Evolutionary conservation across 148 eudicot species (phyloP).

Genomic region (Vaccinium corymbosum): DNA sequence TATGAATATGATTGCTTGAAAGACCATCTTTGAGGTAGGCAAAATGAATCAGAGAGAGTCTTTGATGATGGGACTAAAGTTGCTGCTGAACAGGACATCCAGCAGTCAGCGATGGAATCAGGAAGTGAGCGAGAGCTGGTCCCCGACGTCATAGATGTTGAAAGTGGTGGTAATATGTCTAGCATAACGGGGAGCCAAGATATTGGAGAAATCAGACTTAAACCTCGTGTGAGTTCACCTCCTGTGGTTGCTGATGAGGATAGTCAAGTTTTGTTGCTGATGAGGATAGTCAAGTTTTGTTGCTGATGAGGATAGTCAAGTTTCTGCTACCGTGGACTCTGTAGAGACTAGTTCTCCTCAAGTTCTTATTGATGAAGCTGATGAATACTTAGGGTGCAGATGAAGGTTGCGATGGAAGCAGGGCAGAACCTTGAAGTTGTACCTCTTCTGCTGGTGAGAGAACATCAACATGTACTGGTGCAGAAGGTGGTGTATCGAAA

Average conservation of each 20-base stretch:
- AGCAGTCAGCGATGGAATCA: conserved; percentile 34
- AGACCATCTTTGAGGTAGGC: conserved; percentile 12
- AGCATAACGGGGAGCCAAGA: conserved; percentile 35
- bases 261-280: too few species aligned
- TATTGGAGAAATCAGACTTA: conserved; percentile 34
- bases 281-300: conserved; percentile 26
- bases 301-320: conserved; percentile 23
- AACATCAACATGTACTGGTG: conserved; percentile 20
- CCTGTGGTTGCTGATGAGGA: conserved; percentile 13
- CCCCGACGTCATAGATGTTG: conserved; percentile 43
- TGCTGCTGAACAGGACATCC: conserved; percentile 43
- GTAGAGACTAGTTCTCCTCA: conserved; percentile 43
- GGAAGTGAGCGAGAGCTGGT: conserved; percentile 54
- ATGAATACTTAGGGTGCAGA: conserved; percentile 27
- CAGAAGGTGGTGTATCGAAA: conserved; percentile 30
- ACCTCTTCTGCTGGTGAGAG: conserved; percentile 22
- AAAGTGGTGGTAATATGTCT: conserved; percentile 37
- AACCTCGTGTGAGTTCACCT: conserved; percentile 42
- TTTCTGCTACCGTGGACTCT: conserved; percentile 24
- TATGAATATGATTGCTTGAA: too few species aligned
- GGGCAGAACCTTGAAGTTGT: conserved; percentile 35
- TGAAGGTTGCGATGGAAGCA: conserved; percentile 40
- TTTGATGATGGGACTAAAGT: conserved; percentile 37
- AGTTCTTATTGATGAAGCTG: conserved; percentile 50
- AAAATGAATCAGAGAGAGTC: conserved; percentile 31